These are phyloP conservation scores for Russula foetens DNA, from an alignment of 768 basidiomycete genomes.

Conservation along the genomic window DNA sequence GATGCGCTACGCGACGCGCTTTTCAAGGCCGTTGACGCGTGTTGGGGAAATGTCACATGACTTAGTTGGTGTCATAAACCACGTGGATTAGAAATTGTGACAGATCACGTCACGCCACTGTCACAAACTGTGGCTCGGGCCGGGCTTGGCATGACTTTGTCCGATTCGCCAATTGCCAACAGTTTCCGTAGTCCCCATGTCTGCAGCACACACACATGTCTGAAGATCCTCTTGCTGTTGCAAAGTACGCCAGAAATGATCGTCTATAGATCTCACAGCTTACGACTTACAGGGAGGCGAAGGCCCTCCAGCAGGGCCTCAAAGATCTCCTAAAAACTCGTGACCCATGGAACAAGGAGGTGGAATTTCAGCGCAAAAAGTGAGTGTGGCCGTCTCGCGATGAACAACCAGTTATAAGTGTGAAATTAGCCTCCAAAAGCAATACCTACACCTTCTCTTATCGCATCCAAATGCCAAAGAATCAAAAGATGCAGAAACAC, in stretches of 20 bases:
- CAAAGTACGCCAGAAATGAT: constrained; percentile 26
- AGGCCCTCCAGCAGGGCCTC: constrained; percentile 60
- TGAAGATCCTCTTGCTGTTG: constrained; percentile 33
- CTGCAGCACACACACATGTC: constrained; percentile 27
- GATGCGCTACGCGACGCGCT: neutral
- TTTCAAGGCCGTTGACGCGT: neutral
- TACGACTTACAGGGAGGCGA: constrained; percentile 57
- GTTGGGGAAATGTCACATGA: neutral
- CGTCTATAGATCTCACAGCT: constrained; percentile 10
- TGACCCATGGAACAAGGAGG: constrained; percentile 77
- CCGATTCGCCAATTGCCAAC: neutral
- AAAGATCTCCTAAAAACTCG: constrained; percentile 68
- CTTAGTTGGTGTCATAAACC: too few species aligned
- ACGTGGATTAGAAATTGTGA: too few species aligned
- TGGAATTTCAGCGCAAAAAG: constrained; percentile 84
- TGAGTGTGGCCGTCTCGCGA: constrained; percentile 32
- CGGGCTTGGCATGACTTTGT: neutral
- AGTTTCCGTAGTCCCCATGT: neutral
- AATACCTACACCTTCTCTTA: constrained; percentile 62
- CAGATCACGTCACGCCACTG: neutral
- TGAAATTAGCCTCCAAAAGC: constrained; percentile 51
- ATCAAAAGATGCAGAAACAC: constrained; percentile 71
- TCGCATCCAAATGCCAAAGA: constrained; percentile 61
- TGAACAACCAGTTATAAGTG: constrained; percentile 19
- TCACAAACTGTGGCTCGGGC: neutral